Base-by-base conservation (phyloP, 2,329 filamentous ascomycete genomes). In the Alternaria arborescens region DNA sequence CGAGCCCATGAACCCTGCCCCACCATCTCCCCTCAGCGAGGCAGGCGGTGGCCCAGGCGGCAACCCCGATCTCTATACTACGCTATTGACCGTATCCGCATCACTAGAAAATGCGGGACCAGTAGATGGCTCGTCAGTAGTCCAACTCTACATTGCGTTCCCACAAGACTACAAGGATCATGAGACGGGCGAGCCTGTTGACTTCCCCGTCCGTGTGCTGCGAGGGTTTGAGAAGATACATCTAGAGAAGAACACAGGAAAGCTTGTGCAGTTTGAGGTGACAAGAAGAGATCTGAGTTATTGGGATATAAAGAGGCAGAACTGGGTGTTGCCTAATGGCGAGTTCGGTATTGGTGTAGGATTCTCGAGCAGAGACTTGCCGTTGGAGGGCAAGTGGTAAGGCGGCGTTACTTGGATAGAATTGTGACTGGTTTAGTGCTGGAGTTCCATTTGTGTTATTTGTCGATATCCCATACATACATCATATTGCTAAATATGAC, bases 1-100 rank as follows among this genome's bases (percentile, higher is more conserved):
- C 70, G 8, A 71, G 66, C 65, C 79, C 75, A 24, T 89, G 86
- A 69, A 89, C 84, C 2, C 80, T 80, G 2, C 88, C 84, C 28
- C 91, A 87, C 78, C 79, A 83, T 67, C 76, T 76, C 18, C 72
- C 2, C 72, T 71, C 8, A 91, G 89, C n/a, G 82, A 81, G 0
- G 90, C 90, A 0, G 90, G 91, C 36, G 91, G 91, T 40, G 89
- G 84, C 8, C 85, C 89, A 60, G 88, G 88, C 58, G 89, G 89
- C 1, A 90, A 91, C 60, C 88, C 88, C 2, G 86, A 88, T 58
- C 82, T 91, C 18, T 91, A 86, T 82, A 85, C 85, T 44, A 79
- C 80, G 0, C 81, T 88, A 60, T 82, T 85, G 58, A 72, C 79
- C 3, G 84, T 86, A 3, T 80, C 79, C 0, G 78, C 88, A 4